Evolutionary conservation across 768 basidiomycete species (phyloP).

Genomic region (Rubroboletus pulcherrimus): DNA sequence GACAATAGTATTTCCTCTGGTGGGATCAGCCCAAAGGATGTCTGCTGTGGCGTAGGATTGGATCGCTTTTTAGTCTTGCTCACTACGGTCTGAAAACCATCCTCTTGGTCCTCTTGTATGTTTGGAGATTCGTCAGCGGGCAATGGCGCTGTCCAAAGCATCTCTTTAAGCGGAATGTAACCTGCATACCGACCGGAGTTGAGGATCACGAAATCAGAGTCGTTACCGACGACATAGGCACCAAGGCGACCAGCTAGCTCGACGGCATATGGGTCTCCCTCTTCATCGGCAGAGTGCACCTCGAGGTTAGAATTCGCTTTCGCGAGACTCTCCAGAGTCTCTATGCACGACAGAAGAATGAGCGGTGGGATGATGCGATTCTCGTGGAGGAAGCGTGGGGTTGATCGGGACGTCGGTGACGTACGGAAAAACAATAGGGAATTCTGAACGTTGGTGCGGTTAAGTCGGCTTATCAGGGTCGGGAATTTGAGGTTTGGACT

Average conservation of each 20-base stretch:
- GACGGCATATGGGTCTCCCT: slow-evolving; percentile 81
- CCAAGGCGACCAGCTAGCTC: slow-evolving; percentile 71
- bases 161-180: slow-evolving; percentile 72
- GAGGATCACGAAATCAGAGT: slow-evolving; percentile 80
- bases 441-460: slow-evolving; percentile 54
- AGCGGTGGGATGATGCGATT: slow-evolving; percentile 75
- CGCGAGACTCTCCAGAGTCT: slow-evolving; percentile 44
- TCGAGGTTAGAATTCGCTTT: slow-evolving; percentile 38
- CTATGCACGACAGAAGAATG: slow-evolving; percentile 52
- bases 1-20: slow-evolving; percentile 37
- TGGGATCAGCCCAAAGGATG: slow-evolving; percentile 45
- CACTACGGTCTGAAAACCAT: slow-evolving; percentile 59
- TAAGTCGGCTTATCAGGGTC: slow-evolving; percentile 57
- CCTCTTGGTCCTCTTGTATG: slow-evolving; percentile 37
- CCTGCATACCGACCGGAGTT: slow-evolving; percentile 75
- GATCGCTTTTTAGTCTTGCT: slow-evolving; percentile 48
- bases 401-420: slow-evolving; percentile 58
- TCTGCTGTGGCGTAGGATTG: slow-evolving; percentile 26
- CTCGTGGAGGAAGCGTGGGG: slow-evolving; percentile 66
- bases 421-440: slow-evolving; percentile 80
- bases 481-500: slow-evolving; percentile 69
- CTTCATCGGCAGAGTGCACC: slow-evolving; percentile 74
- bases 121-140: slow-evolving; percentile 21
- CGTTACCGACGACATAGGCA: slow-evolving; percentile 73
- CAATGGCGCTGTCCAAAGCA: slow-evolving; percentile 53